phyloP scores from a whole-genome alignment of 257 asterid genomes.

The Fraxinus cuspidata region DNA sequence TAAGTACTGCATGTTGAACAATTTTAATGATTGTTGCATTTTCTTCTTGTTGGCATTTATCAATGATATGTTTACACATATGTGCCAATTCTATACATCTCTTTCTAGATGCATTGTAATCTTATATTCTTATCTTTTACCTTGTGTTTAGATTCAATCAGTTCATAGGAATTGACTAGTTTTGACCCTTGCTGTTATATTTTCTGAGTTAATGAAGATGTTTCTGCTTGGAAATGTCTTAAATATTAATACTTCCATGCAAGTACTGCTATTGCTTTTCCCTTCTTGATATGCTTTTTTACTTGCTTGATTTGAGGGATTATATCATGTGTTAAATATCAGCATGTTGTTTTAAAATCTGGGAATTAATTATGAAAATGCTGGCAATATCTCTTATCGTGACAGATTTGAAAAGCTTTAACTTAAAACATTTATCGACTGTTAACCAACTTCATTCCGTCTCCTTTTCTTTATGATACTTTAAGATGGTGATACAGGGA shows the following conservation, averaged over 20 bases:
- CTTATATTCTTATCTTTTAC: background rate
- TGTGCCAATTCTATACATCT: background rate
- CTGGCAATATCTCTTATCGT: too few species aligned
- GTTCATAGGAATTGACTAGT: background rate
- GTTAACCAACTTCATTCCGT: too few species aligned
- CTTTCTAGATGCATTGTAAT: background rate
- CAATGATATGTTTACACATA: background rate
- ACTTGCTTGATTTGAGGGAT: background rate
- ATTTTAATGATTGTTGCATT: too few species aligned
- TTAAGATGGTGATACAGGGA: too few species aligned
- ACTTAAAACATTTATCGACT: too few species aligned
- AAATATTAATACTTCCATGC: background rate
- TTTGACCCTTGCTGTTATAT: background rate
- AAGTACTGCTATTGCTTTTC: background rate
- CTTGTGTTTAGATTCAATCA: too few species aligned
- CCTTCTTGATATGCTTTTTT: background rate
- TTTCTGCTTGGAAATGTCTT: background rate
- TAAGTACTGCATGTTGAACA: background rate
- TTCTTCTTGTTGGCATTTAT: background rate
- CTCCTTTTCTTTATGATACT: too few species aligned
- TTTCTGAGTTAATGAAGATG: background rate
- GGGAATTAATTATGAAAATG: too few species aligned
- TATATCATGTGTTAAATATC: too few species aligned
- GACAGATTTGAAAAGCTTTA: too few species aligned
- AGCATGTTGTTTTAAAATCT: too few species aligned